Evolutionary conservation across 495 filamentous ascomycete genomes (phyloP).

Genomic region (Aspergillus avenaceus): DNA sequence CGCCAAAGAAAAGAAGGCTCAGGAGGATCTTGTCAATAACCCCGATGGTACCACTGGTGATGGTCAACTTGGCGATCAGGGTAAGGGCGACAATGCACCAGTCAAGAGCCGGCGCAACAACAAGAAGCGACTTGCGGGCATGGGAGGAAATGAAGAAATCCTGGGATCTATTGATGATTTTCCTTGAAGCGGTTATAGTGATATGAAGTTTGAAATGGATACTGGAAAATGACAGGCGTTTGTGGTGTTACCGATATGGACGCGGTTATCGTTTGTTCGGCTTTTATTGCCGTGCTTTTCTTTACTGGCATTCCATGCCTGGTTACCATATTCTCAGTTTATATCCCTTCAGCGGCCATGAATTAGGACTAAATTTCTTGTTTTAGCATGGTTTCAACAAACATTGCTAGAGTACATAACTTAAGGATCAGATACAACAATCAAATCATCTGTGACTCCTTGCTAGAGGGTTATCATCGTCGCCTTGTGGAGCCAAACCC

Average conservation of each 20-base stretch:
- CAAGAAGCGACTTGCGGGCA: conserved; percentile 27
- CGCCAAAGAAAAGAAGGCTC: conserved; percentile 52
- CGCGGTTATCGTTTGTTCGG: not conserved
- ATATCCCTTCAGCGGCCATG: not conserved
- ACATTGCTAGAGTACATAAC: not conserved
- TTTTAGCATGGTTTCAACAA: not conserved
- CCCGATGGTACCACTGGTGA: conserved; percentile 31
- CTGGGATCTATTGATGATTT: conserved; percentile 38
- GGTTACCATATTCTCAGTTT: not conserved
- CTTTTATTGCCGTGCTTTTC: not conserved
- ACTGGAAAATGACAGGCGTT: conserved; percentile 1
- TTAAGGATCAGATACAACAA: too few relatives aligned
- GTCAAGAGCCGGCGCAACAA: conserved; percentile 32
- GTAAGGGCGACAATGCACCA: conserved; percentile 31
- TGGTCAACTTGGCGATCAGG: conserved; percentile 29
- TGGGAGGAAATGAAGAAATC: conserved; percentile 40
- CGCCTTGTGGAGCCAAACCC: conserved; percentile 87
- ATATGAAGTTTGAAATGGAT: conserved; percentile 1
- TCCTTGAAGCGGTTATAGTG: too few relatives aligned
- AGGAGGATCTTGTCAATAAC: conserved; percentile 48
- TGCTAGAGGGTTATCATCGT: conserved; percentile 56
- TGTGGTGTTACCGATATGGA: conserved; percentile 3
- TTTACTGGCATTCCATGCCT: not conserved
- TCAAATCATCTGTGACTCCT: too few relatives aligned
- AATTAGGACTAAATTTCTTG: not conserved